Percentiles rank a stretch among this genome's conserved stretches.
Conservation (phyloP, 2,329 filamentous ascomycete species). For the Xylariaceae sp. region DNA sequence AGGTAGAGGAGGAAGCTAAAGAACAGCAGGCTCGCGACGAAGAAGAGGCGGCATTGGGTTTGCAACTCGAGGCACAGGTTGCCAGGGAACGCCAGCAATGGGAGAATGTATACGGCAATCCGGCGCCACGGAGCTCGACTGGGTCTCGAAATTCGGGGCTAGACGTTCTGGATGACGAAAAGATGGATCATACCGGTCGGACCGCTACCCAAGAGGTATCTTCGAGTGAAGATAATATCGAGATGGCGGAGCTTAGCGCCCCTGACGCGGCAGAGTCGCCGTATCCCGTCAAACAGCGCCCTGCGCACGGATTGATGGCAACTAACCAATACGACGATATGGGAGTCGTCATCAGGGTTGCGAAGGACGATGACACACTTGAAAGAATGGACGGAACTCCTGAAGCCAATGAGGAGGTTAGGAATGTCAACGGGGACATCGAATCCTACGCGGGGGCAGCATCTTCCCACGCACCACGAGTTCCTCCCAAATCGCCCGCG, state of each 20-base stretch:
- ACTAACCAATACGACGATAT: slow-evolving; percentile 39
- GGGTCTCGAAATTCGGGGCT: slow-evolving; percentile 47
- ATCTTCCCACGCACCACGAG: slow-evolving; percentile 27
- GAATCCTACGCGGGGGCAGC: slow-evolving; percentile 29
- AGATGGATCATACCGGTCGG: slow-evolving; percentile 32
- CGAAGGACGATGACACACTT: slow-evolving; percentile 42
- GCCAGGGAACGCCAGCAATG: slow-evolving; percentile 61
- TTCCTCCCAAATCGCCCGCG: slow-evolving; percentile 36
- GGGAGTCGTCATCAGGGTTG: slow-evolving; percentile 49
- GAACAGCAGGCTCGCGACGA: slow-evolving; percentile 44
- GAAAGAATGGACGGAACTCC: slow-evolving; percentile 22
- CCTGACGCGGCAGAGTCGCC: slow-evolving; percentile 24
- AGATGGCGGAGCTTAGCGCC: slow-evolving; percentile 48
- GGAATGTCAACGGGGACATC: slow-evolving; percentile 31
- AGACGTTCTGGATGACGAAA: slow-evolving; percentile 44
- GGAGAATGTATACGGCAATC: slow-evolving; percentile 70
- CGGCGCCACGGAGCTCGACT: slow-evolving; percentile 32
- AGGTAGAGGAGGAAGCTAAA: slow-evolving; percentile 45
- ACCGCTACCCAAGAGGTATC: slow-evolving; percentile 32
- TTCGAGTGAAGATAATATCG: slow-evolving; percentile 44
- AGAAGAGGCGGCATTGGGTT: slow-evolving; percentile 63
- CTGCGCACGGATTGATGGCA: slow-evolving; percentile 37
- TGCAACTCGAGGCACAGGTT: slow-evolving; percentile 58
- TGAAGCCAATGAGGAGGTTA: slow-evolving; percentile 31
- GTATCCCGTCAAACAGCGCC: slow-evolving; percentile 13